phyloP scores from a whole-genome alignment of 495 filamentous ascomycete genomes.

The Oleoguttula mirabilis region DNA sequence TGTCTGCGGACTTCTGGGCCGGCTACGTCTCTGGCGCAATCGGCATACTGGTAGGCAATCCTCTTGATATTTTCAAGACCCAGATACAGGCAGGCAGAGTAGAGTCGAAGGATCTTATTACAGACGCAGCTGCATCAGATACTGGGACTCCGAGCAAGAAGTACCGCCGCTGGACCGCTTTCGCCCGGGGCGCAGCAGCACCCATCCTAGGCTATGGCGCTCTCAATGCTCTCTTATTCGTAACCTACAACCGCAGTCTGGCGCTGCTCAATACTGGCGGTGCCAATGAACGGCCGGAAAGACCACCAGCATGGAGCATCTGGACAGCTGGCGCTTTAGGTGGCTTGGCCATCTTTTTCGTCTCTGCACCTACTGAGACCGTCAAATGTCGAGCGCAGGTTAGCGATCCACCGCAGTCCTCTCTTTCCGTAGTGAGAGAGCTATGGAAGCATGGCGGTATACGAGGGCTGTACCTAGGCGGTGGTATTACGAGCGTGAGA shows the following conservation, averaged over 20 bases:
- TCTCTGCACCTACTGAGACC: conserved; percentile 76
- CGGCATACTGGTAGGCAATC: conserved; percentile 79
- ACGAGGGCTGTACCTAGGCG: conserved; percentile 63
- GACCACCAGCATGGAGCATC: conserved; percentile 34
- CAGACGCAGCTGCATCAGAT: not conserved
- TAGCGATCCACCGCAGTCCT: conserved; percentile 31
- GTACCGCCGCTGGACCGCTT: conserved; percentile 1
- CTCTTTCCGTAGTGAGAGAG: conserved; percentile 50
- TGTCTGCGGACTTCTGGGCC: conserved; percentile 79
- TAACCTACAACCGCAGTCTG: conserved; percentile 69
- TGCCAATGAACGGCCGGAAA: conserved; percentile 19
- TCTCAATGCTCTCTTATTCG: conserved; percentile 77
- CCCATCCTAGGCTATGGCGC: conserved; percentile 80
- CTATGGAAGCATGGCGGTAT: conserved; percentile 51
- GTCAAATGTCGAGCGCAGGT: conserved; percentile 77
- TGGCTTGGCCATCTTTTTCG: conserved; percentile 66
- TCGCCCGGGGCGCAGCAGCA: conserved; percentile 53
- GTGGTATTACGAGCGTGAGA: conserved; percentile 61
- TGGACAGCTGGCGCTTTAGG: conserved; percentile 67
- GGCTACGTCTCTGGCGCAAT: conserved; percentile 74
- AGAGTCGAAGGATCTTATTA: not conserved
- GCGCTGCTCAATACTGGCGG: conserved; percentile 36
- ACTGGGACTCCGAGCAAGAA: not conserved
- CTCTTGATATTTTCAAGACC: conserved; percentile 77
- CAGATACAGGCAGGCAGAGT: conserved; percentile 52